These are phyloP conservation scores for Cladosporium sp. DNA, from an alignment of 2,329 filamentous ascomycete species.

Conservation along the genomic window DNA sequence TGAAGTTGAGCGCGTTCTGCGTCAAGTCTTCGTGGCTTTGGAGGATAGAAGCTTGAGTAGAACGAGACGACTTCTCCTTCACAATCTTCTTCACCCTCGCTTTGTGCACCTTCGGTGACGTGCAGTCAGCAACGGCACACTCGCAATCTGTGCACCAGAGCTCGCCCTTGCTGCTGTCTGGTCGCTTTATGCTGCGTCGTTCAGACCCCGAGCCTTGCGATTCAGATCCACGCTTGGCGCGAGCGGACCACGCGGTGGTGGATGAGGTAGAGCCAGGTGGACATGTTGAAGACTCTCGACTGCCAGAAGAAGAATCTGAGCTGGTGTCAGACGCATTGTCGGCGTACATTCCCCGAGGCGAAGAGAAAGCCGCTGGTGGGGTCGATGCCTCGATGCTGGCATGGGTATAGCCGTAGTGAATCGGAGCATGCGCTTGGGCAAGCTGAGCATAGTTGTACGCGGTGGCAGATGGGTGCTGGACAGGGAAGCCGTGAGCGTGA, in stretches of 20 bases:
- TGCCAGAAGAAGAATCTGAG: not conserved
- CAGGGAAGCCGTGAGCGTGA: not conserved
- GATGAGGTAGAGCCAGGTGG: not conserved
- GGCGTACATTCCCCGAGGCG: not conserved
- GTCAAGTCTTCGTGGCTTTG: constrained; percentile 8
- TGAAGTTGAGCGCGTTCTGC: not conserved
- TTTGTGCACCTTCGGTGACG: not conserved
- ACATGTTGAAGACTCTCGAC: constrained; percentile 1
- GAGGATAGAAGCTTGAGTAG: not conserved
- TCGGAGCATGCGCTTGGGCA: not conserved
- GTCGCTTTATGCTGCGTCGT: constrained; percentile 1
- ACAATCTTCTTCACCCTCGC: not conserved
- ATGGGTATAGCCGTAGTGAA: not conserved
- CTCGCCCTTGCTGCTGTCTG: not conserved
- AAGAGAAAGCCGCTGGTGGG: not conserved
- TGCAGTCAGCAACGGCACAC: not conserved
- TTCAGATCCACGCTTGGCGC: constrained; percentile 3
- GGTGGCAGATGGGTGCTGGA: not conserved
- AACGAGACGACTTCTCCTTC: not conserved
- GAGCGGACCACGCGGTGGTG: not conserved
- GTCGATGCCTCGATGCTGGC: constrained; percentile 4
- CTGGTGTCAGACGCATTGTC: not conserved
- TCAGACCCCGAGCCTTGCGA: not conserved
- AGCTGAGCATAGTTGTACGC: not conserved
- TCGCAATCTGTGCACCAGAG: not conserved